Evolutionary conservation across 1,284 basidiomycete species (phyloP).

Genomic region (Leccinum solheimii): DNA sequence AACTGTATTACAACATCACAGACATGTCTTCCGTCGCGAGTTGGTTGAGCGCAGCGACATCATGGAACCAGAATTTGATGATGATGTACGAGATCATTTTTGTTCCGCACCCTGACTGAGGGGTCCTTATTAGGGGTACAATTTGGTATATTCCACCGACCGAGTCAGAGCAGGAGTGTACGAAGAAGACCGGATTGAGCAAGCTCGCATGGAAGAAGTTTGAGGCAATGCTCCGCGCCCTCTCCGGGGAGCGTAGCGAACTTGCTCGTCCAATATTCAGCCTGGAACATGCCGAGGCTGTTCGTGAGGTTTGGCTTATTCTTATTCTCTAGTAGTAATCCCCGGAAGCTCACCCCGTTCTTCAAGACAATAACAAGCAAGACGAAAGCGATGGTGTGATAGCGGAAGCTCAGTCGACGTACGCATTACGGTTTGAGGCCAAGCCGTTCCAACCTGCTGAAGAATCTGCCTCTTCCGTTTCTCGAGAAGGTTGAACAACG

Average conservation of each 20-base stretch:
- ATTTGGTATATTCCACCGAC: slow-evolving; percentile 92
- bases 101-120: slow-evolving; percentile 3
- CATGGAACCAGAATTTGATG: slow-evolving; percentile 73
- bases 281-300: slow-evolving; percentile 91
- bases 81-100: slow-evolving; percentile 60
- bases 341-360: slow-evolving; percentile 11
- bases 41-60: slow-evolving; percentile 68
- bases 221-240: slow-evolving; percentile 83
- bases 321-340: neutral
- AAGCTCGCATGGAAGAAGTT: slow-evolving; percentile 79
- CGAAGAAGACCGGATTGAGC: slow-evolving; percentile 73
- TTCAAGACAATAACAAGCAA: slow-evolving; percentile 69
- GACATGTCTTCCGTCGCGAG: slow-evolving; percentile 79
- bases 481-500: slow-evolving; percentile 28
- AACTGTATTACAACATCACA: slow-evolving; percentile 59
- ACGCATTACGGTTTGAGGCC: slow-evolving; percentile 72
- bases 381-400: slow-evolving; percentile 36
- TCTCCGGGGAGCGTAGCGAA: slow-evolving; percentile 86
- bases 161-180: slow-evolving; percentile 87
- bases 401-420: slow-evolving; percentile 34
- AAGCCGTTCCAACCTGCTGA: slow-evolving; percentile 74
- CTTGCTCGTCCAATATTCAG: slow-evolving; percentile 95
- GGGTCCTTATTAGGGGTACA: slow-evolving; percentile 66
- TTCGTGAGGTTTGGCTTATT: slow-evolving; percentile 65
- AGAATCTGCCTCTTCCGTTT: slow-evolving; percentile 33